These are phyloP conservation scores for Ophiosphaerella korrae DNA, from an alignment of 2,329 filamentous ascomycete species.

Conservation along the genomic window DNA sequence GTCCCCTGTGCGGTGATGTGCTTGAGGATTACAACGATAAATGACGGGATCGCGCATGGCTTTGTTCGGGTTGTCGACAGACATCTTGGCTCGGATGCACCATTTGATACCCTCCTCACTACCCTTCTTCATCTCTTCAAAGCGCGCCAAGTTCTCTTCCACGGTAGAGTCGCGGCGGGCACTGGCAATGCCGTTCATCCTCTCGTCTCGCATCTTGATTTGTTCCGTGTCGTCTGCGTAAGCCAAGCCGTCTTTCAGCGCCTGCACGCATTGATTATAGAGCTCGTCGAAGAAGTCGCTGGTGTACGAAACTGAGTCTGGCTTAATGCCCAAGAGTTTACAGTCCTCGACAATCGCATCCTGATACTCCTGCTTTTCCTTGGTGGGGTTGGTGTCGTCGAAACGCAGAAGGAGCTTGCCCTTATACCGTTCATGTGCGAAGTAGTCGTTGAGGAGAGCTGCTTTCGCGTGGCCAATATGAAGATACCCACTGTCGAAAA, in stretches of 20 bases:
- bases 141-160: constrained; percentile 84
- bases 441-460: constrained; percentile 92
- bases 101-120: constrained; percentile 78
- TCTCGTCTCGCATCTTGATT: constrained; percentile 83
- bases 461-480: constrained; percentile 97
- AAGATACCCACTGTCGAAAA: constrained; percentile 68
- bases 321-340: constrained; percentile 86
- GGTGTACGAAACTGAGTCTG: constrained; percentile 85
- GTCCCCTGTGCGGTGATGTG: constrained; percentile 78
- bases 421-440: constrained; percentile 90
- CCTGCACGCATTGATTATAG: constrained; percentile 80
- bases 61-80: constrained; percentile 89
- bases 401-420: constrained; percentile 90
- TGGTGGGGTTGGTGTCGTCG: constrained; percentile 96
- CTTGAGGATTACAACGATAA: constrained; percentile 82
- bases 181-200: constrained; percentile 82
- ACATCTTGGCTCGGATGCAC: constrained; percentile 95
- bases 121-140: constrained; percentile 92
- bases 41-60: constrained; percentile 96
- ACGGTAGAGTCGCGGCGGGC: constrained; percentile 76
- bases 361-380: constrained; percentile 96
- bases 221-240: constrained; percentile 95
- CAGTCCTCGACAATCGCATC: constrained; percentile 93
- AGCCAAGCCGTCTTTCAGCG: constrained; percentile 85
- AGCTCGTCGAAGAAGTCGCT: constrained; percentile 95